A percentile compares a stretch with the other conserved stretches of the same genome.
These are phyloP conservation scores for Aspergillus aculeatus DNA, from an alignment of 2,329 filamentous ascomycete genomes.

Conservation along the genomic window DNA sequence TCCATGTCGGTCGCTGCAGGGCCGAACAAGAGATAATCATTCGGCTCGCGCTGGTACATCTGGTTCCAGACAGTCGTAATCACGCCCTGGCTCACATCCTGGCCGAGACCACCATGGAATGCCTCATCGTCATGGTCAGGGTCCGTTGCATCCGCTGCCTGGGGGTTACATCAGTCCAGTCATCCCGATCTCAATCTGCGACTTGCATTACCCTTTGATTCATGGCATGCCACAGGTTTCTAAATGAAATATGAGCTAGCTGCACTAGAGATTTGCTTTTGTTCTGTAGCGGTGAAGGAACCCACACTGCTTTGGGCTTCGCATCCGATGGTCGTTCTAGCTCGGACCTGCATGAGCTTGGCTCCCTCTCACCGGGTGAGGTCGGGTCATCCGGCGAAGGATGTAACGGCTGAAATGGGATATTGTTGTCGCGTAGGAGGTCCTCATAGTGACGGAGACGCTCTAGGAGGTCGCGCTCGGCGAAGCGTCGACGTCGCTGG, in stretches of 20 bases:
- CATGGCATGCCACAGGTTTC: constrained; percentile 50
- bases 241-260: constrained; percentile 29
- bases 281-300: constrained; percentile 5
- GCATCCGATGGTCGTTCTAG: neutral
- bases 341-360: neutral
- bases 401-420: constrained; percentile 66
- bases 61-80: constrained; percentile 51
- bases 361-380: neutral
- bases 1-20: constrained; percentile 42
- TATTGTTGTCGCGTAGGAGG: constrained; percentile 63
- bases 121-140: constrained; percentile 24
- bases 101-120: constrained; percentile 9
- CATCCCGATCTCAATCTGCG: neutral
- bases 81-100: constrained; percentile 34
- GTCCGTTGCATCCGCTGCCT: constrained; percentile 22
- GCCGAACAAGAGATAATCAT: constrained; percentile 56
- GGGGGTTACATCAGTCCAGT: neutral
- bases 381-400: neutral
- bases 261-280: constrained; percentile 12
- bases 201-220: constrained; percentile 38
- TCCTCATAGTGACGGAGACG: constrained; percentile 68
- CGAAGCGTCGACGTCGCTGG: constrained; percentile 61
- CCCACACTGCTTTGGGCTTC: constrained; percentile 1
- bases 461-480: constrained; percentile 68
- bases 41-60: constrained; percentile 43